Base-by-base conservation (phyloP, 2,329 filamentous ascomycete species). In the Alternaria longipes region DNA sequence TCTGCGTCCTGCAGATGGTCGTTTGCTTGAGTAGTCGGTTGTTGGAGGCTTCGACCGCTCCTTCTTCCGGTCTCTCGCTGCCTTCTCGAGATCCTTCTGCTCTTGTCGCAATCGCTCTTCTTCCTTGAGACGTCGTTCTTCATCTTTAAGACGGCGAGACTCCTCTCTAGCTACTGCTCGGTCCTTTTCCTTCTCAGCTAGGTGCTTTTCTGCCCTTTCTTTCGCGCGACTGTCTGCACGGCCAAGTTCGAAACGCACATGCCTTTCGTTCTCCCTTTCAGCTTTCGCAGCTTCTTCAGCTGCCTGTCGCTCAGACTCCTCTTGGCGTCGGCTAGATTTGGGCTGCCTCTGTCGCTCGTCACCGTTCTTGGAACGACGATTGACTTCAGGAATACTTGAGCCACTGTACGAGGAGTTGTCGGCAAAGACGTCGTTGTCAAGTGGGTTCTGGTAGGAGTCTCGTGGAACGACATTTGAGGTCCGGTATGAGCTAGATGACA, bases 181-280 rank as follows among this genome's bases (percentile, higher is more conserved):
- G 3, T 64, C 72, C n/a, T 64, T 59, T 16, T 55, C 65, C 8
- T 66, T 69, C 46, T 76, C 70, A 1, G 60, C 73, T 26, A 59
- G 49, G n/a, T 36, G 59, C 4, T 58, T 67, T 46, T 76, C 69
- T 2, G 56, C 62, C 20, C 73, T 62, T 30, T 73, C 66, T 6
- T 68, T 54, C 6, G 60, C 67, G 34, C 72, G 63, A 3, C 51
- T 56, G n/a, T 74, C 63, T 18, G 66, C 59, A 11, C 74, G 72
- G 32, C 59, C 69, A 18, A 67, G 54, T 38, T 74, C 70, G 24
- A 78, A 74, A 5, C 65, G 63, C 18, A 76, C 75, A 28, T 73
- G 66, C 52, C 72, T 72, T 22, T 47, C 38, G 28, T 70, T 71
- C 34, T 75, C 71, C 24, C 68, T 70, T 30, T 75, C 71, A 24